Conservation (phyloP, 352 stramenopile genomes). For the Pythium grandisporangium region DNA sequence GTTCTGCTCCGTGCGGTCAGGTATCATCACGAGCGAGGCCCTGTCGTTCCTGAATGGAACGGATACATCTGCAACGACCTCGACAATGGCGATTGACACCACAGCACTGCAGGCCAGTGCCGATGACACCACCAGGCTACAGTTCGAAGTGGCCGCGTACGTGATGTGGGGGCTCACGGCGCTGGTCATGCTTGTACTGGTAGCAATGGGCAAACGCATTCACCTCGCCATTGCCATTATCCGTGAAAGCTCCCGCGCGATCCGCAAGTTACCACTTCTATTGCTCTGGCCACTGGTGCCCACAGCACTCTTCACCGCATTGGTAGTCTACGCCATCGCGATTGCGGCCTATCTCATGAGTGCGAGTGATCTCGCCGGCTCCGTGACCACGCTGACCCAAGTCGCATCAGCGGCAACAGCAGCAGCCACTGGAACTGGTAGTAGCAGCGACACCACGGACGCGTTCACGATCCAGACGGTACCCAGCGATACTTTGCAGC, state of each 20-base stretch:
- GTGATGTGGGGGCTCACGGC: constrained; percentile 39
- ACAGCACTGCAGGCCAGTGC: constrained; percentile 12
- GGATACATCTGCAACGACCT: constrained; percentile 1
- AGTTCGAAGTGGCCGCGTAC: constrained; percentile 66
- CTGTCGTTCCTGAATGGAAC: constrained; percentile 40
- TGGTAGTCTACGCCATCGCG: constrained; percentile 47
- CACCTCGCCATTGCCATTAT: constrained; percentile 66
- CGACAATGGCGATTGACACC: constrained; percentile 16
- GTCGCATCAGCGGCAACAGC: constrained; percentile 2
- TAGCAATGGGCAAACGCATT: constrained; percentile 61
- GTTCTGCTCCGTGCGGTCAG: constrained; percentile 65
- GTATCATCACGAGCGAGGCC: constrained; percentile 36
- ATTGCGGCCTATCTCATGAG: constrained; percentile 54
- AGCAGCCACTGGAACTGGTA: constrained; percentile 11
- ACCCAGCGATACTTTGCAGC: constrained; percentile 37
- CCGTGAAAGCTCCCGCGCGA: constrained; percentile 52
- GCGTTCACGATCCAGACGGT: constrained; percentile 24
- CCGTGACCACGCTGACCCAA: constrained; percentile 12
- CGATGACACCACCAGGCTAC: constrained; percentile 25
- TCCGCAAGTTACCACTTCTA: constrained; percentile 46
- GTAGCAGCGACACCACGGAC: too few species aligned
- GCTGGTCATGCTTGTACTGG: constrained; percentile 41
- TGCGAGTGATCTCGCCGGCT: constrained; percentile 29
- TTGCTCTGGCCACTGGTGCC: constrained; percentile 53
- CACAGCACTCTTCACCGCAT: constrained; percentile 34